A percentile compares a stretch with the other conserved stretches of the same genome.
phyloP scores from a whole-genome alignment of 148 eudicot species.

The Salicornia ramosissima region DNA sequence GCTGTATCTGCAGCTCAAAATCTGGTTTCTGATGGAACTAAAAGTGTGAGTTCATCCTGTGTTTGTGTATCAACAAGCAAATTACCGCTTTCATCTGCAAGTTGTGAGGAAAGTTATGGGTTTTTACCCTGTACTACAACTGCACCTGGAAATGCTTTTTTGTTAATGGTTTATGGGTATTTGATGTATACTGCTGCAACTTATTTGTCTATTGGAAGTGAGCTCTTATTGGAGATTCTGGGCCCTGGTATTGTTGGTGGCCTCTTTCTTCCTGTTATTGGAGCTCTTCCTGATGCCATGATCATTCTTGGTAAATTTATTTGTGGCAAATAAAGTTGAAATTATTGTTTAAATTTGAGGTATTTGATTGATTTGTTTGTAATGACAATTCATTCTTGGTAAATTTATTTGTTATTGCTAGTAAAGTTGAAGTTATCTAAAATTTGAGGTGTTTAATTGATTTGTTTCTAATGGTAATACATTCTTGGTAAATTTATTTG shows the following conservation, averaged over 20 bases:
- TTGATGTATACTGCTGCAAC: constrained; percentile 71
- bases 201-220: constrained; percentile 67
- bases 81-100: background rate
- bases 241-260: constrained; percentile 95
- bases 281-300: constrained; percentile 96
- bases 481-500: no score
- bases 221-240: constrained; percentile 70
- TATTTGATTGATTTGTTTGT: no score
- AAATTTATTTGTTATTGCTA: no score
- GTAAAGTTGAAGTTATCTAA: no score
- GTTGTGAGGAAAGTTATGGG: constrained; percentile 75
- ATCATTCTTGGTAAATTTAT: constrained; percentile 88
- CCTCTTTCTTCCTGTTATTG: constrained; percentile 75
- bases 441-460: no score
- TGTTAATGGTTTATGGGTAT: constrained; percentile 67
- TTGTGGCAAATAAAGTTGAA: no score
- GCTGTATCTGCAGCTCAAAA: background rate
- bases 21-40: background rate
- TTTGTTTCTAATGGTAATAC: no score
- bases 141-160: constrained; percentile 48
- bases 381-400: no score
- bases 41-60: constrained; percentile 11
- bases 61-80: constrained; percentile 2
- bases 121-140: constrained; percentile 82
- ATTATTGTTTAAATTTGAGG: no score